Base-by-base conservation (phyloP, 2,329 filamentous ascomycete species). In the Dryadomyces sulphureus region DNA sequence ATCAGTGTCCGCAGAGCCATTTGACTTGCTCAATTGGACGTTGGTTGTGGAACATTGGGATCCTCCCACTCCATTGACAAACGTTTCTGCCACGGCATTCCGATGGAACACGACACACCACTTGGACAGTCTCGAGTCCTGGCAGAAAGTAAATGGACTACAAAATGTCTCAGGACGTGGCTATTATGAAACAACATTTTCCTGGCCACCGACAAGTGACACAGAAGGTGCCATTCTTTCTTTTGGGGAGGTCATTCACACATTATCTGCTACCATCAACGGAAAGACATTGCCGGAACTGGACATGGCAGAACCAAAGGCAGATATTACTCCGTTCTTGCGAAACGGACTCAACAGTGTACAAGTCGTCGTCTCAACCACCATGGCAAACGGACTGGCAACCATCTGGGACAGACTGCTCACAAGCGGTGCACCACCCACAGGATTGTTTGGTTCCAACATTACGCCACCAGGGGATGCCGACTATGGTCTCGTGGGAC, bases 1-100 rank as follows among this genome's bases (percentile, higher is more conserved):
- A 2, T 16, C 39, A 6, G 32, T 22, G n/a, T 14, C 34, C 2
- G 45, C 45, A 2, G 7, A 21, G 34, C 25, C 36, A 2, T 39
- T 45, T 24, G 36, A 20, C 8, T 38, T 51, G n/a, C 30, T 17
- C 3, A 19, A 35, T 19, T 51, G 49, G 49, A 45, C 45, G 4
- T 41, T 51, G 17, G 41, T 38, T 2, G 47, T 44, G 11, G 49
- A 51, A 38, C 48, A 48, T 21, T 51, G 49, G 49, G 43, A 45
- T 8, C 45, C 49, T 5, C 47, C 47, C 17, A 35, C 40, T 11
- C 30, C 45, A 16, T 24, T 49, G 21, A 19, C 19, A 8, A 35
- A 49, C 11, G 25, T 39, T 5, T 20, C 21, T 8, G 19, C 16
- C n/a, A 19, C 12, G 14, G 46, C 49, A 4, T 7, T 19, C 19